These are phyloP conservation scores for Trichoderma polysporum DNA, from an alignment of 2,329 filamentous ascomycete species.

Conservation along the genomic window DNA sequence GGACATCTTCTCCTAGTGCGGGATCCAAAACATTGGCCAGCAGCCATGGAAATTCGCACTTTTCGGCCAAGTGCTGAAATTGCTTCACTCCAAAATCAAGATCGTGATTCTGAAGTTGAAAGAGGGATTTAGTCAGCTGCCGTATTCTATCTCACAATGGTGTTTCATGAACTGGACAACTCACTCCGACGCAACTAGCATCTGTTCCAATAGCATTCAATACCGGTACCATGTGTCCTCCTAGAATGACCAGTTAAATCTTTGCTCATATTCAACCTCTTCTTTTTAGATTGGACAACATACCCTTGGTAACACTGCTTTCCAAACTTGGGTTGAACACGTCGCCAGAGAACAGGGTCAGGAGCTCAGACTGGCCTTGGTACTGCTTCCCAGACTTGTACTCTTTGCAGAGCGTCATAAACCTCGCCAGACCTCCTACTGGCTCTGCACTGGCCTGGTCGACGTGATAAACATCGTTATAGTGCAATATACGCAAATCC, in stretches of 20 bases:
- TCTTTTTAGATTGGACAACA: not conserved
- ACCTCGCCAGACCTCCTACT: conserved; percentile 76
- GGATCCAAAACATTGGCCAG: conserved; percentile 86
- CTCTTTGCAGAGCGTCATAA: conserved; percentile 74
- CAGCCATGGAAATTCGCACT: conserved; percentile 86
- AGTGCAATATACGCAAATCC: conserved; percentile 80
- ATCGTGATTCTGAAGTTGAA: conserved; percentile 70
- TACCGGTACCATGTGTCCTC: conserved; percentile 82
- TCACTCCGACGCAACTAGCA: conserved; percentile 77
- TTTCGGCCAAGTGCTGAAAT: conserved; percentile 67
- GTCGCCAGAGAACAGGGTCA: conserved; percentile 89
- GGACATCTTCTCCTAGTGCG: conserved; percentile 69
- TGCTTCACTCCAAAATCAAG: conserved; percentile 87
- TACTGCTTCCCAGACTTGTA: conserved; percentile 66
- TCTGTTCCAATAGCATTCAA: conserved; percentile 76
- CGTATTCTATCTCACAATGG: not conserved
- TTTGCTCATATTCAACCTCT: not conserved
- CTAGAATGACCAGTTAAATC: conserved; percentile 40
- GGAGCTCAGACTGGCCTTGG: conserved; percentile 59
- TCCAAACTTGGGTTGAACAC: conserved; percentile 90
- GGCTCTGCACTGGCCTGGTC: conserved; percentile 75
- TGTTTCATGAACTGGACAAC: conserved; percentile 34
- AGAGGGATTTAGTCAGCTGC: not conserved
- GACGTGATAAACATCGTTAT: conserved; percentile 93
- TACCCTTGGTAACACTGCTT: conserved; percentile 83